Conservation (phyloP, 345 rosid species). For the Cochlearia excelsa region DNA sequence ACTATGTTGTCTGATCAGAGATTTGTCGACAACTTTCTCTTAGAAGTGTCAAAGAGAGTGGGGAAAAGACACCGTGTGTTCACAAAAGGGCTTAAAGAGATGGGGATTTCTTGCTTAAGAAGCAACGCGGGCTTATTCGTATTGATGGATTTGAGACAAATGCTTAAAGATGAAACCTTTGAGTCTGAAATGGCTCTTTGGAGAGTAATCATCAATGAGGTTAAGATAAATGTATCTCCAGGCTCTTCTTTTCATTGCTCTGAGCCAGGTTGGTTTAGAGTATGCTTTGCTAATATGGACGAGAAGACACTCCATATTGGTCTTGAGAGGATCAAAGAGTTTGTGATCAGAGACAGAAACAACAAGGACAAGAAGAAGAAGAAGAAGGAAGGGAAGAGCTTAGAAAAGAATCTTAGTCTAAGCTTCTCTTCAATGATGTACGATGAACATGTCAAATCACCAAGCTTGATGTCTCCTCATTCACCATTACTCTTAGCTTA, state of each 20-base stretch:
- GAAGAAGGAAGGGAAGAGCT: slow-evolving; percentile 27
- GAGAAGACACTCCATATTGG: slow-evolving; percentile 58
- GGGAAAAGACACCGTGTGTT: slow-evolving; percentile 45
- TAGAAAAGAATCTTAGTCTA: slow-evolving; percentile 49
- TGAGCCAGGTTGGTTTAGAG: slow-evolving; percentile 90
- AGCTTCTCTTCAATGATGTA: slow-evolving; percentile 44
- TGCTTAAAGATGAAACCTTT: slow-evolving; percentile 43
- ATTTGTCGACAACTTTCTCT: slow-evolving; percentile 47
- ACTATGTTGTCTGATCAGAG: slow-evolving; percentile 67
- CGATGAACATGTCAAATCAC: slow-evolving; percentile 53
- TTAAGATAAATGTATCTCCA: slow-evolving; percentile 79
- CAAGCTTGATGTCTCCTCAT: slow-evolving; percentile 55
- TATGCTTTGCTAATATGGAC: slow-evolving; percentile 85
- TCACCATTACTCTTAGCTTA: slow-evolving; percentile 46
- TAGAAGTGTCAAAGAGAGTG: slow-evolving; percentile 54
- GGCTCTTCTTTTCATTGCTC: slow-evolving; percentile 69
- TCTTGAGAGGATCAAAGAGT: slow-evolving; percentile 46
- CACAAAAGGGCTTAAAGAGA: slow-evolving; percentile 45
- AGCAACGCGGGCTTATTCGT: slow-evolving; percentile 65
- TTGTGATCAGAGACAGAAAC: slow-evolving; percentile 17
- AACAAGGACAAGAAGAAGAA: slow-evolving; percentile 3
- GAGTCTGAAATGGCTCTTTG: slow-evolving; percentile 61
- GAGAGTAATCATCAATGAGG: slow-evolving; percentile 55
- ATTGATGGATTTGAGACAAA: slow-evolving; percentile 79
- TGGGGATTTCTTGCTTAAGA: slow-evolving; percentile 51